Percentiles rank a stretch among this genome's conserved stretches.
Evolutionary conservation across 73 alveolate genomes (phyloP).

Genomic region (Paramecium primaurelia): DNA sequence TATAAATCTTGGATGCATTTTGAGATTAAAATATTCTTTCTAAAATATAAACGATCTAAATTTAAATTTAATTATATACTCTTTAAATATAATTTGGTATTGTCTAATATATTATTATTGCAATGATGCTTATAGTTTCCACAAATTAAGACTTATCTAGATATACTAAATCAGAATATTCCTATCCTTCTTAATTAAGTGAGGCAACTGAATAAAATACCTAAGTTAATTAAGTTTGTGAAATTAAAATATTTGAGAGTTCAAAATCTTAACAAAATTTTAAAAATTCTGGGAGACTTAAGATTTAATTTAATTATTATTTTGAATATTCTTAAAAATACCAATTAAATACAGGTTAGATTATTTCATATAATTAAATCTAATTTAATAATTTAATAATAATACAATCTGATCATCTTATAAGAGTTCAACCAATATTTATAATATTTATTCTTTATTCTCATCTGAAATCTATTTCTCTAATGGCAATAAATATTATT

Average conservation of each 20-base stretch:
- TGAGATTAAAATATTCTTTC: background rate
- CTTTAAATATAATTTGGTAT: background rate
- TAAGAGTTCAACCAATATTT: background rate
- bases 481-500: background rate
- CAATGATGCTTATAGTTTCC: background rate
- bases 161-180: background rate
- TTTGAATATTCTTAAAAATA: background rate
- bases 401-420: slow-evolving; percentile 4
- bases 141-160: background rate
- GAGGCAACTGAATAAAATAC: background rate
- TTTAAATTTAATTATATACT: background rate
- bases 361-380: background rate
- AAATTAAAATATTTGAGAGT: background rate
- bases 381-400: background rate
- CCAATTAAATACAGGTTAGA: background rate
- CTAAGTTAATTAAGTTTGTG: background rate
- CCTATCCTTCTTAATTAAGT: background rate
- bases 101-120: background rate
- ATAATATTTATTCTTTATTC: background rate
- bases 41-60: background rate
- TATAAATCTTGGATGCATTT: background rate
- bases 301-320: background rate
- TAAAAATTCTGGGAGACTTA: background rate
- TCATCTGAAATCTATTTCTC: slow-evolving; percentile 16
- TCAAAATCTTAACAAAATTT: background rate